Conservation (phyloP, 352 stramenopile species). For the Aphanomyces astaci region DNA sequence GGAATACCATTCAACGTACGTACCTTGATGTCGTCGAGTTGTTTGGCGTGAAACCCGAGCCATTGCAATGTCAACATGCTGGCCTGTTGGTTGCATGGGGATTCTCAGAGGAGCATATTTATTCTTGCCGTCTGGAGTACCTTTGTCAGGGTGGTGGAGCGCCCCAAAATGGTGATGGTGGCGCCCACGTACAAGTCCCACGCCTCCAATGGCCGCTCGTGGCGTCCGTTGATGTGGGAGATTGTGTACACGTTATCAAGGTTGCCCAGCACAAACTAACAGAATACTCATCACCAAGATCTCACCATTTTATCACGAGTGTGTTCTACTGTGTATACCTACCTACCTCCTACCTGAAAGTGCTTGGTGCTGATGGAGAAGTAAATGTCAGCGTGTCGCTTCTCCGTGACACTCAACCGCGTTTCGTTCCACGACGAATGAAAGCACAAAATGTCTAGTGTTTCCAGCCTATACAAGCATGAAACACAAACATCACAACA, state of each 20-base stretch:
- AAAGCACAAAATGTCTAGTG: slow-evolving; percentile 24
- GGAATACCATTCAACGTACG: too few relatives aligned
- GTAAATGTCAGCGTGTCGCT: slow-evolving; percentile 26
- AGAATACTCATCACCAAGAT: too few relatives aligned
- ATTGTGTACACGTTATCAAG: slow-evolving; percentile 26
- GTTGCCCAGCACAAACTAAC: slow-evolving; percentile 26
- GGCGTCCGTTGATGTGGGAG: slow-evolving; percentile 24
- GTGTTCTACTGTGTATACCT: too few relatives aligned
- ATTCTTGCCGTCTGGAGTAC: too few relatives aligned
- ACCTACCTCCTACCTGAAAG: slow-evolving; percentile 21
- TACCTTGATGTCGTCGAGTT: slow-evolving; percentile 3
- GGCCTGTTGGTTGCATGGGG: not conserved
- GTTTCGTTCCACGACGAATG: slow-evolving; percentile 28
- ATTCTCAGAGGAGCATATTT: too few relatives aligned
- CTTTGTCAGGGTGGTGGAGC: slow-evolving; percentile 26
- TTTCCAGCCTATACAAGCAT: slow-evolving; percentile 5
- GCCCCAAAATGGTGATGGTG: slow-evolving; percentile 27
- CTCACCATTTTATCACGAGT: too few relatives aligned
- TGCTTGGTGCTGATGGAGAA: slow-evolving; percentile 27
- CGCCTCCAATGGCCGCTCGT: slow-evolving; percentile 23
- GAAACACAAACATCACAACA: too few relatives aligned
- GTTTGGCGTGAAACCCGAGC: slow-evolving; percentile 7
- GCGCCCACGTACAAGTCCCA: slow-evolving; percentile 27
- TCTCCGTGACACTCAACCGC: not conserved
- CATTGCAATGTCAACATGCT: slow-evolving; percentile 22